Conservation (phyloP, 441 rosid genomes). For the Capsella rubella region DNA sequence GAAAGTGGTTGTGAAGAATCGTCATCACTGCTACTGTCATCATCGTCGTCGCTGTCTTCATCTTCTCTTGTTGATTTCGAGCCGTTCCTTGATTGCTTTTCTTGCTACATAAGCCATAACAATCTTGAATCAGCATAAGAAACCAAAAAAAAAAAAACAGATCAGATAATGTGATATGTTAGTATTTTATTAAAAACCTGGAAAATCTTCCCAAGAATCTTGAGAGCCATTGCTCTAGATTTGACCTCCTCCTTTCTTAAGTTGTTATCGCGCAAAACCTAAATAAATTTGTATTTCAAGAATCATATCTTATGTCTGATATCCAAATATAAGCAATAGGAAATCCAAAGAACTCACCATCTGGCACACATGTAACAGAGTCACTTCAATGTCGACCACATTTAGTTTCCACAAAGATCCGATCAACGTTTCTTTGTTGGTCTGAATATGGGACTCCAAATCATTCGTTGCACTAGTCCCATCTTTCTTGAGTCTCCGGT, state of each 20-base stretch:
- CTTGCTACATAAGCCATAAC: conserved; percentile 51
- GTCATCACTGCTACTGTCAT: conserved; percentile 80
- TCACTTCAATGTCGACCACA: conserved; percentile 85
- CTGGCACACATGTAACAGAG: conserved; percentile 85
- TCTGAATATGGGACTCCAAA: conserved; percentile 71
- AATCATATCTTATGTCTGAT: conserved; percentile 3
- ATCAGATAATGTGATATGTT: conserved; percentile 9
- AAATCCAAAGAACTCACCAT: conserved; percentile 56
- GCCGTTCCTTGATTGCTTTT: conserved; percentile 55
- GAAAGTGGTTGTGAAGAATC: conserved; percentile 69
- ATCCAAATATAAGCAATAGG: neutral
- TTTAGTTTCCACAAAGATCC: conserved; percentile 88
- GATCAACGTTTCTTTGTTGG: conserved; percentile 76
- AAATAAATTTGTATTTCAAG: neutral
- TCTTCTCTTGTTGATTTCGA: conserved; percentile 65
- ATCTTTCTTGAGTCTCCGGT: conserved; percentile 64
- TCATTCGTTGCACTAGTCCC: conserved; percentile 66
- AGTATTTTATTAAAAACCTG: conserved; percentile 58
- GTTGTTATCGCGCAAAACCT: conserved; percentile 74
- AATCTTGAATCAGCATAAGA: conserved; percentile 27
- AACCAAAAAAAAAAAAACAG: neutral
- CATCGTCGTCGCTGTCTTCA: conserved; percentile 64
- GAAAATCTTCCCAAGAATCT: conserved; percentile 77
- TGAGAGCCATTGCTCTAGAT: conserved; percentile 73
- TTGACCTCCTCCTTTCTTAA: conserved; percentile 74